A percentile compares a stretch with the other conserved stretches of the same genome.
These are phyloP conservation scores for Gynostemma pentaphyllum DNA, from an alignment of 306 rosid species.

Conservation along the genomic window DNA sequence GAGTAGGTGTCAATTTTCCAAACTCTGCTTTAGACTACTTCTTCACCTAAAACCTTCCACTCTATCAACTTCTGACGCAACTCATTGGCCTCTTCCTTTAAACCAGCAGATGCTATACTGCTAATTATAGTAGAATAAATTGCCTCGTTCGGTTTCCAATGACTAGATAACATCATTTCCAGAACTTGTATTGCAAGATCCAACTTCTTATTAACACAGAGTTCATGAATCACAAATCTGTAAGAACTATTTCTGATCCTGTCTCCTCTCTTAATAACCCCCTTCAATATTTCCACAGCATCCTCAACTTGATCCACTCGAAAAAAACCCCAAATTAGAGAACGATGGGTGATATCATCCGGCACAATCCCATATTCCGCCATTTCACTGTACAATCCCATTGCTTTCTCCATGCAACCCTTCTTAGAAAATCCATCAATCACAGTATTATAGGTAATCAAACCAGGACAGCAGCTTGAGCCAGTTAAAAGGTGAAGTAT, in stretches of 20 bases:
- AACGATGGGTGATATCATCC: slow-evolving; percentile 63
- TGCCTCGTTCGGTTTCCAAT: slow-evolving; percentile 37
- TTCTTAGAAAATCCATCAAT: slow-evolving; percentile 53
- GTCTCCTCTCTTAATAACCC: slow-evolving; percentile 29
- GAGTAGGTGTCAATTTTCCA: neutral
- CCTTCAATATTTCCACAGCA: slow-evolving; percentile 44
- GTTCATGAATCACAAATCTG: slow-evolving; percentile 47
- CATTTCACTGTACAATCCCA: slow-evolving; percentile 49
- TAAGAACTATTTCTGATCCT: slow-evolving; percentile 28
- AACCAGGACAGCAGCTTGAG: slow-evolving; percentile 46
- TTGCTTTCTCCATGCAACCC: slow-evolving; percentile 50
- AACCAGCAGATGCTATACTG: slow-evolving; percentile 63
- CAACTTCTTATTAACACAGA: slow-evolving; percentile 49
- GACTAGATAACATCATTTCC: slow-evolving; percentile 52
- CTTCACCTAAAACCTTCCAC: slow-evolving; percentile 40
- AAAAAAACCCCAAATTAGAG: slow-evolving; percentile 53
- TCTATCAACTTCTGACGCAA: slow-evolving; percentile 47
- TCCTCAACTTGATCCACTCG: slow-evolving; percentile 37
- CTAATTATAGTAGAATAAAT: slow-evolving; percentile 40
- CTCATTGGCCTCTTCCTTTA: slow-evolving; percentile 57
- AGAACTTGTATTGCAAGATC: slow-evolving; percentile 65
- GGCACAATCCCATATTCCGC: slow-evolving; percentile 40
- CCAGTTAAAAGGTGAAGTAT: slow-evolving; percentile 39
- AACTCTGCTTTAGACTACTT: slow-evolving; percentile 17
- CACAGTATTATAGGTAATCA: slow-evolving; percentile 61